phyloP scores from a whole-genome alignment of 208 protist genomes.

The Leptomonas pyrrhocoris region DNA sequence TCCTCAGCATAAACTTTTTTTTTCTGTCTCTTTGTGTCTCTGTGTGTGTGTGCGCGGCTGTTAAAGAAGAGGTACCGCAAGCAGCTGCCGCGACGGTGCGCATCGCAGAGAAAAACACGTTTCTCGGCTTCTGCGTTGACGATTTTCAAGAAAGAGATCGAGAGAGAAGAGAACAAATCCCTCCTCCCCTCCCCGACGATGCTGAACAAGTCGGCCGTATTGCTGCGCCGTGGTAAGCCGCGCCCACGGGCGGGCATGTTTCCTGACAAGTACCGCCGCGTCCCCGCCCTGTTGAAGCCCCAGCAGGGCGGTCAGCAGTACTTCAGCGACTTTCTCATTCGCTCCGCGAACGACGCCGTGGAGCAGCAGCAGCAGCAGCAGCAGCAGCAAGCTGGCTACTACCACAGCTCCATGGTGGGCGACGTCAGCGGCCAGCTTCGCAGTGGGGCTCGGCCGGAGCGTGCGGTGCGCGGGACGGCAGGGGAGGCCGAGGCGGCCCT shows the following conservation, averaged over 20 bases:
- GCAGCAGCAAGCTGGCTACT: background rate
- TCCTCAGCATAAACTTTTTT: background rate
- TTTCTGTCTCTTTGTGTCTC: background rate
- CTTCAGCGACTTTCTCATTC: conserved; percentile 81
- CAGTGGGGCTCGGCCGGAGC: background rate
- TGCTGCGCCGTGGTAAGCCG: conserved; percentile 85
- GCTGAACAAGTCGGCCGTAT: conserved; percentile 26
- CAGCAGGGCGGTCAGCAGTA: conserved; percentile 89
- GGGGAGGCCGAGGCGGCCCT: background rate
- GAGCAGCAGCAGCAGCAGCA: conserved; percentile 27
- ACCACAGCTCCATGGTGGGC: conserved; percentile 2
- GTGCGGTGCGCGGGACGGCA: background rate
- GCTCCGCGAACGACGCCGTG: conserved; percentile 64
- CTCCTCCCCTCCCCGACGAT: too few species aligned
- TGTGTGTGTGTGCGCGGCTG: background rate
- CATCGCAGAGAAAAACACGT: background rate
- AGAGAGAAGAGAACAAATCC: too few species aligned
- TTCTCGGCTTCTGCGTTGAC: too few species aligned
- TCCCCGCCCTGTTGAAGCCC: conserved; percentile 75
- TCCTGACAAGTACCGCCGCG: conserved; percentile 84
- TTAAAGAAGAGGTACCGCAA: too few species aligned
- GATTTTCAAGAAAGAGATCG: too few species aligned
- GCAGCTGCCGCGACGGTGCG: too few species aligned
- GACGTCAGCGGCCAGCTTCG: background rate
- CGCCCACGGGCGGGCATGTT: conserved; percentile 84